A percentile compares a stretch with the other conserved stretches of the same genome.
These are phyloP conservation scores for Annulohypoxylon maeteangense DNA, from an alignment of 495 filamentous ascomycete species.

Conservation along the genomic window DNA sequence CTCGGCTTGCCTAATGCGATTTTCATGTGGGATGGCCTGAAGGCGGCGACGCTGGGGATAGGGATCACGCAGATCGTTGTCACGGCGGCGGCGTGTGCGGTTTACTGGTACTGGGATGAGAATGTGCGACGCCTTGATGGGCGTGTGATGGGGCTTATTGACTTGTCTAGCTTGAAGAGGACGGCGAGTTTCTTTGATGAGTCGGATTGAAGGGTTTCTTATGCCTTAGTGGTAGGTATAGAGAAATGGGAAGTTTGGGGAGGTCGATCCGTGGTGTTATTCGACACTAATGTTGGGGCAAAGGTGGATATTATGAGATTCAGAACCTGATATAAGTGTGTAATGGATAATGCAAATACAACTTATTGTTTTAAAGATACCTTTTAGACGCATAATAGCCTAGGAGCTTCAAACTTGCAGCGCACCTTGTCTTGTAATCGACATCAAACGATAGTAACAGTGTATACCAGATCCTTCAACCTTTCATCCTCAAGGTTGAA, in stretches of 20 bases:
- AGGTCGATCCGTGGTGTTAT: too few species aligned
- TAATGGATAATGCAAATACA: slow-evolving; percentile 18
- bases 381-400: too few species aligned
- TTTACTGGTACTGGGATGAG: slow-evolving; percentile 55
- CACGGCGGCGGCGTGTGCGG: slow-evolving; percentile 35
- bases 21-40: slow-evolving; percentile 50
- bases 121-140: slow-evolving; percentile 53
- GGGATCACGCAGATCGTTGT: slow-evolving; percentile 50
- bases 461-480: not conserved
- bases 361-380: not conserved
- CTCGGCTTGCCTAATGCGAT: slow-evolving; percentile 52
- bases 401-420: too few species aligned
- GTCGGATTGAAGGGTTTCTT: slow-evolving; percentile 46
- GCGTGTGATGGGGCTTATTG: slow-evolving; percentile 53
- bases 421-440: too few species aligned
- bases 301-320: too few species aligned
- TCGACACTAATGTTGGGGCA: too few species aligned
- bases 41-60: slow-evolving; percentile 48
- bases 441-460: not conserved
- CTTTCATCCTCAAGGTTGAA: not conserved
- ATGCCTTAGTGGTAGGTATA: not conserved
- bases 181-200: slow-evolving; percentile 60
- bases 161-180: slow-evolving; percentile 53
- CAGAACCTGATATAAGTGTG: not conserved
- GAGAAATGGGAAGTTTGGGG: not conserved